Percentiles rank a stretch among this genome's conserved stretches.
Evolutionary conservation across 2,329 filamentous ascomycete species (phyloP).

Genomic region (Cercospora janseana): DNA sequence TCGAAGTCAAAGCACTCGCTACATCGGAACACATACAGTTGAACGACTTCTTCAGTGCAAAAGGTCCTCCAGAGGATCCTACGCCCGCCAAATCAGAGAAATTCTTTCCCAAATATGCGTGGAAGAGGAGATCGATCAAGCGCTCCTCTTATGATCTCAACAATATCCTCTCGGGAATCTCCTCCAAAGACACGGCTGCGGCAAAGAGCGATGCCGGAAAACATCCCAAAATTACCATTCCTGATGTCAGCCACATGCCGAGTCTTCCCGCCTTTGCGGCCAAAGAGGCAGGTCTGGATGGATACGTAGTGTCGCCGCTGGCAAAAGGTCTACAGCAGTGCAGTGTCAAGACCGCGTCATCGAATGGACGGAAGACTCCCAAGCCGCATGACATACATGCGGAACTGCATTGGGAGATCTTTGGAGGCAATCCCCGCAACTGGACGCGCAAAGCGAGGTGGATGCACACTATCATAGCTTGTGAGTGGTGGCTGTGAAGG

Average conservation of each 20-base stretch:
- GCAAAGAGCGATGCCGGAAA: background rate
- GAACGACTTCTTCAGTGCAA: background rate
- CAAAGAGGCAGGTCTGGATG: background rate
- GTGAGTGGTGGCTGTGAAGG: conserved; percentile 35
- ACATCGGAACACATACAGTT: too few relatives aligned
- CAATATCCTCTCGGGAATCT: background rate
- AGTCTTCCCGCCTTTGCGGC: background rate
- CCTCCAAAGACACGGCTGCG: background rate
- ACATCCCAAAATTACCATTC: background rate
- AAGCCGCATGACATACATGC: conserved; percentile 16
- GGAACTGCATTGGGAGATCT: conserved; percentile 20
- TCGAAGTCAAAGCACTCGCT: too few relatives aligned
- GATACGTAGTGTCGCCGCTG: background rate
- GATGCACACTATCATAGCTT: conserved; percentile 38
- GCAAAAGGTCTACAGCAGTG: background rate
- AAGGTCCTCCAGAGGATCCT: background rate
- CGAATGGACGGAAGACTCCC: background rate
- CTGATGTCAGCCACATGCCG: background rate
- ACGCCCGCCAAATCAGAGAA: background rate
- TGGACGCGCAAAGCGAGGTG: conserved; percentile 38
- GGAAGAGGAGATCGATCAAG: background rate
- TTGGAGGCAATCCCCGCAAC: conserved; percentile 39
- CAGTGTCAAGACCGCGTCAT: background rate
- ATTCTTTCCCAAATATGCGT: background rate
- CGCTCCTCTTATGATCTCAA: conserved; percentile 1